Conservation (phyloP, 225 moss, liverwort and hornwort species). For the Rhytidiadelphus loreus region DNA sequence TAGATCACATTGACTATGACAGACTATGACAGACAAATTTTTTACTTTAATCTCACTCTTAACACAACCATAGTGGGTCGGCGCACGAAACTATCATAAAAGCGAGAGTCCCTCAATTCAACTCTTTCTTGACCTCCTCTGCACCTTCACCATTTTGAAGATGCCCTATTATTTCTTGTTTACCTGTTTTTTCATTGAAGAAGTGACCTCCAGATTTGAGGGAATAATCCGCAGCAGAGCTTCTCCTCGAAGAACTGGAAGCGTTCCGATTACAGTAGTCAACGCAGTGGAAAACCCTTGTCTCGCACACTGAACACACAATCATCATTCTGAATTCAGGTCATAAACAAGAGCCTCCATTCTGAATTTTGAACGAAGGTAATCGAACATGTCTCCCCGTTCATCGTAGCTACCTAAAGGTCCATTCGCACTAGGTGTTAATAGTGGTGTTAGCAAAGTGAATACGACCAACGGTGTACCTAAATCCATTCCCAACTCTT, state of each 20-base stretch:
- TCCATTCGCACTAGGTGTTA: background rate
- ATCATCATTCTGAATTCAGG: background rate
- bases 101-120: background rate
- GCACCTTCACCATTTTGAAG: background rate
- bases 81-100: background rate
- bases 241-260: conserved; percentile 55
- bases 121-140: background rate
- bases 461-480: background rate
- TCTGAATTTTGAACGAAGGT: too few relatives aligned
- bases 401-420: background rate
- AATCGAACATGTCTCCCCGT: background rate
- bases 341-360: background rate
- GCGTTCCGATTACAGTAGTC: conserved; percentile 50
- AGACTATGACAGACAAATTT: background rate
- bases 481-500: background rate
- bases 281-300: conserved; percentile 88
- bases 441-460: background rate
- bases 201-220: conserved; percentile 65
- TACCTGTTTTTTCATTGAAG: conserved; percentile 93
- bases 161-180: background rate
- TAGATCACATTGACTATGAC: background rate
- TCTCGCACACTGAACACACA: conserved; percentile 56
- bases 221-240: conserved; percentile 59
- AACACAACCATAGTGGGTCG: background rate
- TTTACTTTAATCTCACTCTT: background rate